Evolutionary conservation across 2,329 filamentous ascomycete genomes (phyloP).

Genomic region (Daldinia sp.): DNA sequence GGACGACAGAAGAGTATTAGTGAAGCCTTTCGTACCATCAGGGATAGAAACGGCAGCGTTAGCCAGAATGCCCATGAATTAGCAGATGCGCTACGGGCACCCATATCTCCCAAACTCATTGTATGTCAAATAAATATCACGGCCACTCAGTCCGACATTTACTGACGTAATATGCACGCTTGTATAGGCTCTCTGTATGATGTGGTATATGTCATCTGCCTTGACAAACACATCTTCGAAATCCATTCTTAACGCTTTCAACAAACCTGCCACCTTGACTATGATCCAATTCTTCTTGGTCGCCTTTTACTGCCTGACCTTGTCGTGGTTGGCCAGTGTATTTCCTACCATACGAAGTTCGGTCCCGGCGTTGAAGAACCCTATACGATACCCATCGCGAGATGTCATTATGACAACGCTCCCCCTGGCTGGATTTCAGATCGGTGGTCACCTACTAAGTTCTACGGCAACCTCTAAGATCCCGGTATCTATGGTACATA

Average conservation of each 20-base stretch:
- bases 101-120: slow-evolving; percentile 87
- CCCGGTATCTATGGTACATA: slow-evolving; percentile 96
- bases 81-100: slow-evolving; percentile 88
- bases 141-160: slow-evolving; percentile 29
- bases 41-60: slow-evolving; percentile 84
- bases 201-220: slow-evolving; percentile 97
- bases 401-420: slow-evolving; percentile 89
- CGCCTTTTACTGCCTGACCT: slow-evolving; percentile 84
- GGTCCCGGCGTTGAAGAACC: slow-evolving; percentile 84
- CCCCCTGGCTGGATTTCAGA: slow-evolving; percentile 92
- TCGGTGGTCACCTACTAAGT: slow-evolving; percentile 91
- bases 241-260: slow-evolving; percentile 91
- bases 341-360: slow-evolving; percentile 77
- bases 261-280: slow-evolving; percentile 91
- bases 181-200: slow-evolving; percentile 79
- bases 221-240: slow-evolving; percentile 98
- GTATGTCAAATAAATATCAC: slow-evolving; percentile 64
- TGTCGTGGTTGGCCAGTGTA: slow-evolving; percentile 78
- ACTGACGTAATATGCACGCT: slow-evolving; percentile 46
- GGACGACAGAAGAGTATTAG: slow-evolving; percentile 84
- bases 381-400: slow-evolving; percentile 82
- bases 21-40: slow-evolving; percentile 87
- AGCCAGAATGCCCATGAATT: slow-evolving; percentile 95
- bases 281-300: slow-evolving; percentile 95
- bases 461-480: slow-evolving; percentile 95